phyloP scores from a whole-genome alignment of 352 stramenopile genomes.

The Pythium periplocum region DNA sequence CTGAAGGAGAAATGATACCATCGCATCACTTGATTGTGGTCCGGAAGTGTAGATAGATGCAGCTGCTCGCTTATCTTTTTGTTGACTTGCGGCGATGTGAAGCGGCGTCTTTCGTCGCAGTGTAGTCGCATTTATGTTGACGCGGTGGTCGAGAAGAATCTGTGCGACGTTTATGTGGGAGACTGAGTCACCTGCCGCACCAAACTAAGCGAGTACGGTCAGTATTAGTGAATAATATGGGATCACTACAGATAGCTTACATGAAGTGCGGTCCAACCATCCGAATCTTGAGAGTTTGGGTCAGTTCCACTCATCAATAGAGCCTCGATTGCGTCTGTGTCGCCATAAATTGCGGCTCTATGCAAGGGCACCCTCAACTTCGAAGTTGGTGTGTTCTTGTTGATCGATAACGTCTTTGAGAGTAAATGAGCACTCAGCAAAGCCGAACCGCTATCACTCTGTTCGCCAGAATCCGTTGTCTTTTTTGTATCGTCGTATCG shows the following conservation, averaged over 20 bases:
- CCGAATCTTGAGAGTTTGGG: slow-evolving; percentile 34
- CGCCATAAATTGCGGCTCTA: slow-evolving; percentile 45
- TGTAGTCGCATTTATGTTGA: slow-evolving; percentile 33
- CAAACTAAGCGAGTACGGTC: slow-evolving; percentile 28
- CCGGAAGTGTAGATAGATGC: no score
- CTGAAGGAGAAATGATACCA: slow-evolving; percentile 11
- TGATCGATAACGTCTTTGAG: slow-evolving; percentile 29
- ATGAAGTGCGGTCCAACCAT: slow-evolving; percentile 59
- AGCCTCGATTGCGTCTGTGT: slow-evolving; percentile 25
- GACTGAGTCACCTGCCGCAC: slow-evolving; percentile 25
- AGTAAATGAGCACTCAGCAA: slow-evolving; percentile 10
- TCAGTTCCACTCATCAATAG: slow-evolving; percentile 36
- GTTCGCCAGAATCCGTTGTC: no score
- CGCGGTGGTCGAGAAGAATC: slow-evolving; percentile 20
- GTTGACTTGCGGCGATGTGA: slow-evolving; percentile 27
- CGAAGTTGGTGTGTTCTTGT: neutral
- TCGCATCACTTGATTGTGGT: no score
- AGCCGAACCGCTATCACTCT: no score
- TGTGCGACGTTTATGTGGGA: slow-evolving; percentile 32
- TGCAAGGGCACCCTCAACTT: slow-evolving; percentile 18
- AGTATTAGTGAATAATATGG: no score
- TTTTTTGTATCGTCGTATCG: no score
- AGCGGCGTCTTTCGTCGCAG: slow-evolving; percentile 49
- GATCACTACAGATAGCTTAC: slow-evolving; percentile 18
- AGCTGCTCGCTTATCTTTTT: no score